Percentiles rank a stretch among this genome's conserved stretches.
Evolutionary conservation across 257 asterid genomes (phyloP).

Genomic region (Hygrophila difformis): DNA sequence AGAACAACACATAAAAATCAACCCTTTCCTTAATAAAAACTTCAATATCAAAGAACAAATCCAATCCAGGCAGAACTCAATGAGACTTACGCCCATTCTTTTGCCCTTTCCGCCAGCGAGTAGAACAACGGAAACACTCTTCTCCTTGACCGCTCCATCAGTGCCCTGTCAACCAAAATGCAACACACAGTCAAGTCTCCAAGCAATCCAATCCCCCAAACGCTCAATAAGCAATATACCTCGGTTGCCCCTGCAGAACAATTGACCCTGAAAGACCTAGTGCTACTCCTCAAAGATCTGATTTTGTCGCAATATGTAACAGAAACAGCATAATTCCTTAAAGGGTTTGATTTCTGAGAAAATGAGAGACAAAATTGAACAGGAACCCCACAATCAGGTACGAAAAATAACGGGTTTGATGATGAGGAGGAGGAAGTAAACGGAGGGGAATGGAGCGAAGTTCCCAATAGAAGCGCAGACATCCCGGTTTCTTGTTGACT

Average conservation of each 20-base stretch:
- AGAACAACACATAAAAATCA: neutral
- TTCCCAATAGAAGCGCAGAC: constrained; percentile 41
- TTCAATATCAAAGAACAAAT: neutral
- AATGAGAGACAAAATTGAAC: constrained; percentile 18
- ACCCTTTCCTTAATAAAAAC: neutral
- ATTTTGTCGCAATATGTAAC: constrained; percentile 7
- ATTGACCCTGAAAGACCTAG: constrained; percentile 25
- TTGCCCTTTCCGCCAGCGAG: constrained; percentile 99
- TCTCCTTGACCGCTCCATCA: constrained; percentile 59
- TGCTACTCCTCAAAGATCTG: constrained; percentile 23
- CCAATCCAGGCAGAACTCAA: neutral
- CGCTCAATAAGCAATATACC: constrained; percentile 16
- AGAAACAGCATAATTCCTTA: constrained; percentile 21
- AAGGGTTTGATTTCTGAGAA: constrained; percentile 11
- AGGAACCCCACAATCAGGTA: constrained; percentile 19
- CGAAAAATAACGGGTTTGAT: constrained; percentile 22
- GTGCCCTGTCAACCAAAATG: constrained; percentile 30
- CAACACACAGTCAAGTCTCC: neutral
- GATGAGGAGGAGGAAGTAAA: constrained; percentile 18
- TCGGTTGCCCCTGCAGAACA: constrained; percentile 40
- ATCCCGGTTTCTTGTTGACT: constrained; percentile 19
- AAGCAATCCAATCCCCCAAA: neutral
- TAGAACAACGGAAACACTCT: constrained; percentile 79
- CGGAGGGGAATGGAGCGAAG: constrained; percentile 17
- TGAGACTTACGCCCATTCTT: constrained; percentile 80